Base-by-base conservation (phyloP, 768 basidiomycete species). In the Boletales sp. region DNA sequence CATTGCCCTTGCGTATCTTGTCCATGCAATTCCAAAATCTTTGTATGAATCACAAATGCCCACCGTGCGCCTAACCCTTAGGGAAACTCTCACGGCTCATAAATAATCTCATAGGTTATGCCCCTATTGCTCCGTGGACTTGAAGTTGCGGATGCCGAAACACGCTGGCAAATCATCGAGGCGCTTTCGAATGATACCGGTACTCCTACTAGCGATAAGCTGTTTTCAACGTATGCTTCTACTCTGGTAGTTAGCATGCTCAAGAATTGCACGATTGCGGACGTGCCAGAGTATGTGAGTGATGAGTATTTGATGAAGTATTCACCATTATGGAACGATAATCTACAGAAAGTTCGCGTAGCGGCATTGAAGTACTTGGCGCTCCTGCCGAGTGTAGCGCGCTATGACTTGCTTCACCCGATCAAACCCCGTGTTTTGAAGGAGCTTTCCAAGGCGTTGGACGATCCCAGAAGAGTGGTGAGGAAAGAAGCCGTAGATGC, bases 401-500 rank as follows among this genome's bases (percentile, higher is more conserved):
- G 87, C 31, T 95, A 92, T 65, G 86, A 90, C 55, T 71, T 86
- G 12, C 74, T 99, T 35, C 92, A 95, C 61, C 85, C 89, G 1
- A 77, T 82, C 61, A 97, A 92, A 67, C 51, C 80, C 2, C 70
- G 62, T 0, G 87, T 97, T 19, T 66, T 97, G 44, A 82, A 82
- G 34, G 84, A 86, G 52, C 74, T 99, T 24, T 85, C 78, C 0
- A 82, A 77, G 53, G 81, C 78, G 5, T 68, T 98, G 41, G 97
- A 98, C 63, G 97, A 98, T 70, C 90, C 90, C n/a, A 87, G 86
- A 63, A 75, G 88, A 51, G 69, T 70, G 2, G 94, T 99, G 8
- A 76, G 97, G 46, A 85, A 82, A 59, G 90, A 89, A 60, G 95
- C 94, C 1, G 97, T 98, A 3, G 84, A 92, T 57, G 86, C 92